Evolutionary conservation across 805 yeast genomes (phyloP).

Genomic region (Kodamaea lidongshanica): DNA sequence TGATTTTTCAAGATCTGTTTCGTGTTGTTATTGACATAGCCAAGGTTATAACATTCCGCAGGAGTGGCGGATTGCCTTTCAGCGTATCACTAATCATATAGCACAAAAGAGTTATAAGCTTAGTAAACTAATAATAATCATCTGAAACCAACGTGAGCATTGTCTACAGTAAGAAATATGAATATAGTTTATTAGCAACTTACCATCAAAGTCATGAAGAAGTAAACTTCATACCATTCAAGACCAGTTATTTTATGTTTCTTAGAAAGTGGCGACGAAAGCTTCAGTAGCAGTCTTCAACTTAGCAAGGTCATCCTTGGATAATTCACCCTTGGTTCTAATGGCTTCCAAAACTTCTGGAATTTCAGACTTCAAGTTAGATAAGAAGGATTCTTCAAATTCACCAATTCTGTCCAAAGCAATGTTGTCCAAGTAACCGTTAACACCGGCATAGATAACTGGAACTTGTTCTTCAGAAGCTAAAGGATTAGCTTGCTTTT

Average conservation of each 20-base stretch:
- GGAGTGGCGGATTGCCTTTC: too few species aligned
- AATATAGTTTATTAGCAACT: constrained; percentile 6
- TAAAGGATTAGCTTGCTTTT: constrained; percentile 93
- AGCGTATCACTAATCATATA: too few species aligned
- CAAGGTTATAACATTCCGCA: too few species aligned
- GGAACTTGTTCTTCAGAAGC: constrained; percentile 99
- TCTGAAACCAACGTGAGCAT: neutral
- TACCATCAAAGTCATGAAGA: constrained; percentile 1
- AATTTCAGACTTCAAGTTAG: constrained; percentile 89
- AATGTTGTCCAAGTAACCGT: constrained; percentile 92
- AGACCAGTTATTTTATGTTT: constrained; percentile 5
- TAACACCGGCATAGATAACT: constrained; percentile 98
- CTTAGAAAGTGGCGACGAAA: constrained; percentile 81
- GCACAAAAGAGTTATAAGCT: neutral
- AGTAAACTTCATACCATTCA: constrained; percentile 1
- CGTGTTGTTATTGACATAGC: too few species aligned
- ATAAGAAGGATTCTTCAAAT: constrained; percentile 88
- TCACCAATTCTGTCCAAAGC: constrained; percentile 81
- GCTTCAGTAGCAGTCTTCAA: constrained; percentile 89
- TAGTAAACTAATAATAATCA: neutral
- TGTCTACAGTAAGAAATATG: constrained; percentile 1
- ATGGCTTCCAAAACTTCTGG: constrained; percentile 76
- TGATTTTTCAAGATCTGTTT: too few species aligned
- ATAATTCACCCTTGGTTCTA: constrained; percentile 82
- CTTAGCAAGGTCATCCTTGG: constrained; percentile 78